Evolutionary conservation across 169 alveolate genomes (phyloP).

Genomic region (Eimeria acervulina): DNA sequence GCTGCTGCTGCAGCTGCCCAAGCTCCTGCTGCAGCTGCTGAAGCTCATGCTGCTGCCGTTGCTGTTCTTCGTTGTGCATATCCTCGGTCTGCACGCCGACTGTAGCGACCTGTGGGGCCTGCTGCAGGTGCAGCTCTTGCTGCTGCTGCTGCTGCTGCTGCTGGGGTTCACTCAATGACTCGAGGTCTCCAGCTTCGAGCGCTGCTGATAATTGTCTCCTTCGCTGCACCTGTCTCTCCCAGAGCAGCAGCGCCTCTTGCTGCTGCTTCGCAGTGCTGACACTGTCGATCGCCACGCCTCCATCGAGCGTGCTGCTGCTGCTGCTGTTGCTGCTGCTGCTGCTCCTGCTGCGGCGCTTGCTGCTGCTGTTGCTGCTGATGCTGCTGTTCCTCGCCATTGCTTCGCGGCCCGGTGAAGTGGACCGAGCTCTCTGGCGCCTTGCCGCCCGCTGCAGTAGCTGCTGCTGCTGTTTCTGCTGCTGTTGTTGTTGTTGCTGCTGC

Average conservation of each 20-base stretch:
- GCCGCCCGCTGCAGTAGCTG: slow-evolving; percentile 11
- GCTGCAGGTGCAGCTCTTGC: slow-evolving; percentile 15
- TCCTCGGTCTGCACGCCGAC: slow-evolving; percentile 38
- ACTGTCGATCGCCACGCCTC: neutral
- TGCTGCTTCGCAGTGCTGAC: neutral
- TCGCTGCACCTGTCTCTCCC: slow-evolving; percentile 61
- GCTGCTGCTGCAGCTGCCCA: slow-evolving; percentile 29
- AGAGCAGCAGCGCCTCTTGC: slow-evolving; percentile 21
- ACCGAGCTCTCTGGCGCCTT: slow-evolving; percentile 7
- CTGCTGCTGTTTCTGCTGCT: slow-evolving; percentile 50
- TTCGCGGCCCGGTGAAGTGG: slow-evolving; percentile 3
- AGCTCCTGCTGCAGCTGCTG: slow-evolving; percentile 48
- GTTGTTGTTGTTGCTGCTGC: slow-evolving; percentile 23
- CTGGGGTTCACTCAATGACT: neutral
- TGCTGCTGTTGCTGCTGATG: slow-evolving; percentile 53
- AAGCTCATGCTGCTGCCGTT: slow-evolving; percentile 1
- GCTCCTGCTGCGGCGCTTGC: neutral
- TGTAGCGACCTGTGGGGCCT: neutral
- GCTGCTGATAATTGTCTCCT: slow-evolving; percentile 16
- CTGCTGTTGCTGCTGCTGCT: slow-evolving; percentile 24
- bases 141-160: slow-evolving; percentile 42
- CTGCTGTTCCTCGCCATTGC: neutral
- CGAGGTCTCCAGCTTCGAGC: slow-evolving; percentile 14
- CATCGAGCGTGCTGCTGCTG: neutral
- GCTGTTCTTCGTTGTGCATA: neutral